These are phyloP conservation scores for Dittrichia graveolens DNA, from an alignment of 129 eudicot species.

Conservation along the genomic window DNA sequence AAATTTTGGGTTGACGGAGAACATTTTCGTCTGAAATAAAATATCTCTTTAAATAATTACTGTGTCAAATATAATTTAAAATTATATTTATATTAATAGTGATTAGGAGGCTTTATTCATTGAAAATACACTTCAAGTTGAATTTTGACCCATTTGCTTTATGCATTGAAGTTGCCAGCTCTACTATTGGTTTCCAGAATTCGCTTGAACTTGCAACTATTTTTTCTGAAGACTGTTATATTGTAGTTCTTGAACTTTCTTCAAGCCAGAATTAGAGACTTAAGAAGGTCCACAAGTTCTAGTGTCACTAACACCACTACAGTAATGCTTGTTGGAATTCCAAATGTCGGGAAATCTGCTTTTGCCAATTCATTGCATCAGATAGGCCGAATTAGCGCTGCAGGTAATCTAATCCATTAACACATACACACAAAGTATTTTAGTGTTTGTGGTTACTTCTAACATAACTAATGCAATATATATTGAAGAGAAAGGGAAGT, in stretches of 20 bases:
- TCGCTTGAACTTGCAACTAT: slow-evolving; percentile 5
- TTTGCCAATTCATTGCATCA: slow-evolving; percentile 85
- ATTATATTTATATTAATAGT: too few species aligned
- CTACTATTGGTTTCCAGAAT: not conserved
- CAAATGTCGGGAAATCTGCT: slow-evolving; percentile 90
- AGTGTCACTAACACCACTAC: slow-evolving; percentile 51
- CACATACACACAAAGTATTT: not conserved
- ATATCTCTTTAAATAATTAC: too few species aligned
- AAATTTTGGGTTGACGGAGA: too few species aligned
- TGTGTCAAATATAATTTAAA: too few species aligned
- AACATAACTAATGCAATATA: slow-evolving; percentile 15
- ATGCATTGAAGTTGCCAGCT: too few species aligned
- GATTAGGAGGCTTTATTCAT: too few species aligned
- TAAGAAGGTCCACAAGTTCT: slow-evolving; percentile 44
- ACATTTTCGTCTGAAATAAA: too few species aligned
- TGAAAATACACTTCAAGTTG: too few species aligned
- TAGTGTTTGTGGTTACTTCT: slow-evolving; percentile 15
- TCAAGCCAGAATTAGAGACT: slow-evolving; percentile 70
- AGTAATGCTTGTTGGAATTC: slow-evolving; percentile 79
- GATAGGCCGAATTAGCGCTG: slow-evolving; percentile 75
- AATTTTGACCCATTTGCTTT: too few species aligned
- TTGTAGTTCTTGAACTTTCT: slow-evolving; percentile 71
- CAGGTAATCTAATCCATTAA: slow-evolving; percentile 46
- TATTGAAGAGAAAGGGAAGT: slow-evolving; percentile 74
- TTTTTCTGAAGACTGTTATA: slow-evolving; percentile 6